phyloP scores from a whole-genome alignment of 495 filamentous ascomycete species.

The Podospora bellae-mahoneyi region DNA sequence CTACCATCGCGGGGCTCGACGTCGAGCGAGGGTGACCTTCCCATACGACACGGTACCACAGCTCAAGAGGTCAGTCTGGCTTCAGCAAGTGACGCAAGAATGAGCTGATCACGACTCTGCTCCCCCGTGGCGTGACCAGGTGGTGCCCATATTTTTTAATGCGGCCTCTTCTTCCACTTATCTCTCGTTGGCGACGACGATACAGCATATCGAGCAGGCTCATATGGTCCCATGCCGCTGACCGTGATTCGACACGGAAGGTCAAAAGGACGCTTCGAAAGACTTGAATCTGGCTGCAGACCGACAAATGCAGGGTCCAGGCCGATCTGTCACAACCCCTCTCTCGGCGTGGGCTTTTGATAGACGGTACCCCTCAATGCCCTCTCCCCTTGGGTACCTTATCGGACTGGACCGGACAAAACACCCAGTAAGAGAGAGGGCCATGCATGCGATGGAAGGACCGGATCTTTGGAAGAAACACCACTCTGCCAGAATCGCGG shows the following conservation, averaged over 20 bases:
- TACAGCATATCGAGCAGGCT: neutral
- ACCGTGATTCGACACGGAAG: neutral
- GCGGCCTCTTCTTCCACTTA: neutral
- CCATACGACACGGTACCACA: neutral
- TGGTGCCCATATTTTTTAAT: neutral
- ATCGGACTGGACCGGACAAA: neutral
- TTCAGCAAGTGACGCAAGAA: constrained; percentile 10
- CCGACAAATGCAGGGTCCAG: constrained; percentile 8
- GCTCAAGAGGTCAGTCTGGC: neutral
- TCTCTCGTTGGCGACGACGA: neutral
- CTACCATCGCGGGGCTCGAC: neutral
- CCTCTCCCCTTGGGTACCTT: neutral
- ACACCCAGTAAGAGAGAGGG: neutral
- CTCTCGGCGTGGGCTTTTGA: constrained; percentile 4
- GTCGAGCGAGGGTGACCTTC: neutral
- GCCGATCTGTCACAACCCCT: neutral
- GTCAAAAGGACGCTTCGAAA: neutral
- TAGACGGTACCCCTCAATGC: neutral
- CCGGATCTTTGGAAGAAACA: constrained; percentile 1
- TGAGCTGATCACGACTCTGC: constrained; percentile 3
- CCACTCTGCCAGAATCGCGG: neutral
- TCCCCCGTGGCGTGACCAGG: neutral
- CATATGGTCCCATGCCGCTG: neutral
- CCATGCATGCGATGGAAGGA: constrained; percentile 1
- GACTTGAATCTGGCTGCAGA: neutral